phyloP scores from a whole-genome alignment of 2,329 filamentous ascomycete genomes.

The Hypoxylon sp. region DNA sequence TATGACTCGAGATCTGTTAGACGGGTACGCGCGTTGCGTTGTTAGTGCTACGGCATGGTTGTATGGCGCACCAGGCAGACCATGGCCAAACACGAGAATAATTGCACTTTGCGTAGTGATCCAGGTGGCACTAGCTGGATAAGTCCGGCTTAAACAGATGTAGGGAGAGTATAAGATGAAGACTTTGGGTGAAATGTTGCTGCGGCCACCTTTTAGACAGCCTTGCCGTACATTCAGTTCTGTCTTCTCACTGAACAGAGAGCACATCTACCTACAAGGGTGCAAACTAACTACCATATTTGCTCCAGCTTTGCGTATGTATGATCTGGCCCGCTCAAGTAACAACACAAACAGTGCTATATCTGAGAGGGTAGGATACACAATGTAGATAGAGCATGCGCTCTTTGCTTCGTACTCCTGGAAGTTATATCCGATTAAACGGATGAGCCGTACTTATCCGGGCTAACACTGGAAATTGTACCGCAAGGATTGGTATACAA shows the following conservation, averaged over 20 bases:
- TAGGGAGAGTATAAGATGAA: conserved; percentile 20
- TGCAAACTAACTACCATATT: conserved; percentile 17
- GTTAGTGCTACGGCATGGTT: conserved; percentile 17
- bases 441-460: conserved; percentile 4
- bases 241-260: conserved; percentile 45
- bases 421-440: conserved; percentile 4
- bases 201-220: neutral
- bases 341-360: conserved; percentile 2
- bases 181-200: conserved; percentile 7
- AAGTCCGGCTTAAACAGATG: conserved; percentile 7
- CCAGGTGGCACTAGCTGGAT: conserved; percentile 1
- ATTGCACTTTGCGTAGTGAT: neutral
- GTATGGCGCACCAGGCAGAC: no score
- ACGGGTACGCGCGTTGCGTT: conserved; percentile 16
- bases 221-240: conserved; percentile 38
- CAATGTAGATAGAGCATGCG: neutral
- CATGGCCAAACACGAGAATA: conserved; percentile 10
- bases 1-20: conserved; percentile 23
- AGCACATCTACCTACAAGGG: conserved; percentile 15
- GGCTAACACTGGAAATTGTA: conserved; percentile 9
- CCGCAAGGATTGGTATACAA: neutral
- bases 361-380: neutral
- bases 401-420: conserved; percentile 1
- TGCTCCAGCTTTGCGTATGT: conserved; percentile 23
- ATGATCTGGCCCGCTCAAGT: conserved; percentile 1